These are phyloP conservation scores for Solanum sejunctum DNA, from an alignment of 257 asterid species.

Conservation along the genomic window DNA sequence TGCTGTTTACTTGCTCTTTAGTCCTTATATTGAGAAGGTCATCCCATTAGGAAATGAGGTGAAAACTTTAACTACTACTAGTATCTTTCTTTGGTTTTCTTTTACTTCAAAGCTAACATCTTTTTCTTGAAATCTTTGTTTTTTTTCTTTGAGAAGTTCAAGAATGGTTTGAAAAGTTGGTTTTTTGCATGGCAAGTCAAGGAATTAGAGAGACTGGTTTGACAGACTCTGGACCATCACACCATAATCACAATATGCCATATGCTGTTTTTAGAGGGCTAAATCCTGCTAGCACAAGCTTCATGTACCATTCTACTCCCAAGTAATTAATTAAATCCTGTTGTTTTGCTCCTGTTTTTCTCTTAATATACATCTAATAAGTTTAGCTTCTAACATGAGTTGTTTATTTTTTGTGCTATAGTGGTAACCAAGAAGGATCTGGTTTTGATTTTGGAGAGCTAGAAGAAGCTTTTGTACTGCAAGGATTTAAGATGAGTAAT, in stretches of 20 bases:
- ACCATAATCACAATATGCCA: conserved; percentile 30
- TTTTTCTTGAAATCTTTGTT: background rate
- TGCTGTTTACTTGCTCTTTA: background rate
- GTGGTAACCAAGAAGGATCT: conserved; percentile 53
- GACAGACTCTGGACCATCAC: conserved; percentile 14
- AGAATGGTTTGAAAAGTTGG: conserved; percentile 29
- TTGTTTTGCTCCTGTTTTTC: background rate
- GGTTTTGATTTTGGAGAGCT: conserved; percentile 87
- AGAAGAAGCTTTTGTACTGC: conserved; percentile 79
- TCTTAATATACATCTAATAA: background rate
- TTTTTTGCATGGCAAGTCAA: conserved; percentile 63
- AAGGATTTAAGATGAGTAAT: conserved; percentile 44
- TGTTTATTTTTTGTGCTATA: background rate
- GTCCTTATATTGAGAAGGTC: background rate
- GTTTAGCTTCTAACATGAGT: conserved; percentile 7
- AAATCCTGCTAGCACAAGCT: conserved; percentile 35
- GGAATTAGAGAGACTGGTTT: conserved; percentile 30
- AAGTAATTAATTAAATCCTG: background rate
- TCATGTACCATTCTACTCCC: conserved; percentile 29
- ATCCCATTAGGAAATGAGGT: background rate
- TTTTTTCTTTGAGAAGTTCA: background rate
- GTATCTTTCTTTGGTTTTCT: background rate
- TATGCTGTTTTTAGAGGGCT: conserved; percentile 46
- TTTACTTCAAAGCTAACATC: background rate
- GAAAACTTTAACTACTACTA: background rate